A percentile compares a stretch with the other conserved stretches of the same genome.
These are phyloP conservation scores for Diaporthe sp. DNA, from an alignment of 2,329 filamentous ascomycete genomes.

Conservation along the genomic window DNA sequence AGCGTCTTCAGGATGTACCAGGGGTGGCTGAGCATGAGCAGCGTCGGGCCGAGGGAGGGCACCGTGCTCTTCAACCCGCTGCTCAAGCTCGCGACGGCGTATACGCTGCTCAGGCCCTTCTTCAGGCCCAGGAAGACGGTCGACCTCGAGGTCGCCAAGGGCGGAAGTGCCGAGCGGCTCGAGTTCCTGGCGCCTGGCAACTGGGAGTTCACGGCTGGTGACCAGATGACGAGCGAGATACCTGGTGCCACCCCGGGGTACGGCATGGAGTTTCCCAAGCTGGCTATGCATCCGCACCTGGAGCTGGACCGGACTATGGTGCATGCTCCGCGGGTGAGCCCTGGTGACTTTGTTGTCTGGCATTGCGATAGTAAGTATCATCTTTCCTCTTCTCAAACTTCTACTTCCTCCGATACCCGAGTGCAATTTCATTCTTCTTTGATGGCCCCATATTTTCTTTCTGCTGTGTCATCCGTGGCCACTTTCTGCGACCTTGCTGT, in stretches of 20 bases:
- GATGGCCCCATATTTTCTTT: background rate
- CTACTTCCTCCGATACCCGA: background rate
- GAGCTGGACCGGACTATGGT: conserved; percentile 76
- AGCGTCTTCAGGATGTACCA: conserved; percentile 90
- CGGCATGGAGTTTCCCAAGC: conserved; percentile 73
- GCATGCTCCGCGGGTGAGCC: conserved; percentile 73
- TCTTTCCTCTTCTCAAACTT: background rate
- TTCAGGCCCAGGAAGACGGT: conserved; percentile 61
- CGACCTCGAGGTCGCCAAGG: conserved; percentile 8
- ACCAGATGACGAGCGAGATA: conserved; percentile 65
- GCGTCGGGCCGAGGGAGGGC: conserved; percentile 78
- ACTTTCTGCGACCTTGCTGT: no score
- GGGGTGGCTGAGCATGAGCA: conserved; percentile 86
- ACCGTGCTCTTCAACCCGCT: conserved; percentile 86
- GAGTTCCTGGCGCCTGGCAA: conserved; percentile 62
- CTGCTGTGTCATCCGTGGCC: background rate
- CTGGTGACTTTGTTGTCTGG: conserved; percentile 85
- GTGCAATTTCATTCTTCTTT: no score
- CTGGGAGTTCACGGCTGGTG: conserved; percentile 65
- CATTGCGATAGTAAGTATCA: conserved; percentile 70
- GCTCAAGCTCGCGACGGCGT: conserved; percentile 79
- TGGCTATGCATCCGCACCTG: conserved; percentile 74
- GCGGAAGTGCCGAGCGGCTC: conserved; percentile 38
- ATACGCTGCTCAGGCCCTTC: conserved; percentile 85
- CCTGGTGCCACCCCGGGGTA: conserved; percentile 77